Conservation (phyloP, 31 red algal genomes). For the Asparagopsis taxiformis region DNA sequence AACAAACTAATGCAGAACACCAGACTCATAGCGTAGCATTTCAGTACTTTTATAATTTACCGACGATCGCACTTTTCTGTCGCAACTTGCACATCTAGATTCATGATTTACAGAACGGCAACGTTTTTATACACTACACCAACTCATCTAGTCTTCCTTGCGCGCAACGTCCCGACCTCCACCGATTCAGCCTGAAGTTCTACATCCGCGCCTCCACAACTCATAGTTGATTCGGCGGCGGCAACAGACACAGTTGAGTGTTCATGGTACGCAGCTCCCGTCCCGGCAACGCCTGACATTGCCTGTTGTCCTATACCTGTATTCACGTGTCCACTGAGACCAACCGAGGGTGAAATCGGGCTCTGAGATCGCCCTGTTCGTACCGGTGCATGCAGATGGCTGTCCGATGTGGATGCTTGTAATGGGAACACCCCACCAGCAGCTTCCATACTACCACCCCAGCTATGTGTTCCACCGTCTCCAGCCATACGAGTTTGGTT, state of each 20-base stretch:
- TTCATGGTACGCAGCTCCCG: slow-evolving; percentile 40
- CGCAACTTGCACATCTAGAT: no score
- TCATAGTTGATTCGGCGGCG: slow-evolving; percentile 72
- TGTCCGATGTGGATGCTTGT: slow-evolving; percentile 79
- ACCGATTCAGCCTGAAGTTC: slow-evolving; percentile 61
- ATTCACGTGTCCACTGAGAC: slow-evolving; percentile 21
- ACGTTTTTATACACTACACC: background rate
- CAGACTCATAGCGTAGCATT: background rate
- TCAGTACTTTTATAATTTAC: background rate
- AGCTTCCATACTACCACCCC: slow-evolving; percentile 72
- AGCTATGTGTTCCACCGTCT: slow-evolving; percentile 68
- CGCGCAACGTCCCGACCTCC: slow-evolving; percentile 20
- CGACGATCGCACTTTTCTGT: no score
- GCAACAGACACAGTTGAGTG: slow-evolving; percentile 70
- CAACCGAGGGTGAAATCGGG: slow-evolving; percentile 34
- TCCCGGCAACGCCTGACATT: slow-evolving; percentile 1
- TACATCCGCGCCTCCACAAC: slow-evolving; percentile 68
- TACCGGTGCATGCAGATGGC: slow-evolving; percentile 42
- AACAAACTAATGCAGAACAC: background rate
- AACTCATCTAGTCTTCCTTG: slow-evolving; percentile 18
- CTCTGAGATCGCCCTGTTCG: slow-evolving; percentile 60
- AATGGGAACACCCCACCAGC: slow-evolving; percentile 69
- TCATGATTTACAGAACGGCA: no score
- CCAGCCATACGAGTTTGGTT: slow-evolving; percentile 18
- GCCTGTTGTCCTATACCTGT: slow-evolving; percentile 16